A percentile compares a stretch with the other conserved stretches of the same genome.
Conservation (phyloP, 2,329 filamentous ascomycete species). For the Penicillium sp. region DNA sequence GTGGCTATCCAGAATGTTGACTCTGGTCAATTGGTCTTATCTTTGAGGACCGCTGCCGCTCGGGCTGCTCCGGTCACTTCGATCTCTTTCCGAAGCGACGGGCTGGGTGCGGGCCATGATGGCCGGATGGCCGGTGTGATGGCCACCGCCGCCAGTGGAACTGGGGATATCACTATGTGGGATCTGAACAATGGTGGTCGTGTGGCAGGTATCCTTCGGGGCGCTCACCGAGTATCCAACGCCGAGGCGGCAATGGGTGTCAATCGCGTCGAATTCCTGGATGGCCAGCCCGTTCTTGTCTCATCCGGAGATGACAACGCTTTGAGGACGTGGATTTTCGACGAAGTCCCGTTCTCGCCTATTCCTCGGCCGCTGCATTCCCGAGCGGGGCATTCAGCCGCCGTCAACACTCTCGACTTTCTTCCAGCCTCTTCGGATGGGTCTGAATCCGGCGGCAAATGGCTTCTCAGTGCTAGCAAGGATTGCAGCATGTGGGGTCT, state of each 20-base stretch:
- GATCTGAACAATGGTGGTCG: slow-evolving; percentile 88
- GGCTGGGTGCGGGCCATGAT: slow-evolving; percentile 82
- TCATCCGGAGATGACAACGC: slow-evolving; percentile 93
- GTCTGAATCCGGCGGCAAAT: slow-evolving; percentile 85
- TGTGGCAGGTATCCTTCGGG: slow-evolving; percentile 81
- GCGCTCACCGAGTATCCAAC: slow-evolving; percentile 71
- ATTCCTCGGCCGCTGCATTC: slow-evolving; percentile 82
- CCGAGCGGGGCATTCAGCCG: slow-evolving; percentile 84
- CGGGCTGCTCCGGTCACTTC: slow-evolving; percentile 68
- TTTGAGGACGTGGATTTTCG: slow-evolving; percentile 94
- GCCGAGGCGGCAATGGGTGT: slow-evolving; percentile 69
- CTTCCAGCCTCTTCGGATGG: slow-evolving; percentile 87
- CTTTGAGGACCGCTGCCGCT: slow-evolving; percentile 66
- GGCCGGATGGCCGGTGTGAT: slow-evolving; percentile 86
- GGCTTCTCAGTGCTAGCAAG: slow-evolving; percentile 84
- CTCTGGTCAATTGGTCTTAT: slow-evolving; percentile 71
- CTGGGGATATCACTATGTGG: slow-evolving; percentile 93
- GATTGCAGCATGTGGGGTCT: slow-evolving; percentile 96
- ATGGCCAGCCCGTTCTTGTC: slow-evolving; percentile 84
- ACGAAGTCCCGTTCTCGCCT: slow-evolving; percentile 85
- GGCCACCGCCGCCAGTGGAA: slow-evolving; percentile 79
- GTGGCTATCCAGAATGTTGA: slow-evolving; percentile 81
- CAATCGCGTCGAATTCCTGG: slow-evolving; percentile 84
- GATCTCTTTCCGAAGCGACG: slow-evolving; percentile 89
- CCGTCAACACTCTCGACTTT: slow-evolving; percentile 80